These are phyloP conservation scores for Straminergon stramineum DNA, from an alignment of 225 moss, liverwort and hornwort species.

Conservation along the genomic window DNA sequence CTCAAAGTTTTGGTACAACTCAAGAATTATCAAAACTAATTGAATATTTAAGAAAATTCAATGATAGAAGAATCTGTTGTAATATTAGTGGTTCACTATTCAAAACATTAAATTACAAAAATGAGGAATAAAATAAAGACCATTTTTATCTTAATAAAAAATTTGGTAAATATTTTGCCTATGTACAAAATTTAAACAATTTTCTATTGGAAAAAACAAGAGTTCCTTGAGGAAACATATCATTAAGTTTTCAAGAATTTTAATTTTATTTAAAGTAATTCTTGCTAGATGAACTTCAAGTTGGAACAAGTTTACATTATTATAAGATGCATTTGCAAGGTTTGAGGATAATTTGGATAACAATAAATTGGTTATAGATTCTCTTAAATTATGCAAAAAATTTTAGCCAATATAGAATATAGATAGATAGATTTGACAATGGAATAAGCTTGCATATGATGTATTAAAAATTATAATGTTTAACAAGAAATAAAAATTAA, in stretches of 20 bases:
- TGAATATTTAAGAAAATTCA: background rate
- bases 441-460: too few relatives aligned
- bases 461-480: too few relatives aligned
- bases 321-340: background rate
- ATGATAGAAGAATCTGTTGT: background rate
- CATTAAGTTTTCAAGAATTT: background rate
- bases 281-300: background rate
- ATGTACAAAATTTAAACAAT: fast-evolving
- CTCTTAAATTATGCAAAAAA: too few relatives aligned
- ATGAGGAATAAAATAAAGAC: fast-evolving
- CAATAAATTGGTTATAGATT: too few relatives aligned
- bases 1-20: background rate
- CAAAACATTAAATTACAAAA: background rate
- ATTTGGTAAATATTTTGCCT: too few relatives aligned
- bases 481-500: too few relatives aligned
- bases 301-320: background rate
- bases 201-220: fast-evolving
- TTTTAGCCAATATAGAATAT: too few relatives aligned
- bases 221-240: background rate
- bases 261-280: background rate
- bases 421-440: too few relatives aligned
- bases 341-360: background rate
- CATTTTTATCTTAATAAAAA: background rate
- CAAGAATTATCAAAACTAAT: background rate
- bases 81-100: background rate